Evolutionary conservation across 2,329 filamentous ascomycete genomes (phyloP).

Genomic region (Ceratocystis huliohia): DNA sequence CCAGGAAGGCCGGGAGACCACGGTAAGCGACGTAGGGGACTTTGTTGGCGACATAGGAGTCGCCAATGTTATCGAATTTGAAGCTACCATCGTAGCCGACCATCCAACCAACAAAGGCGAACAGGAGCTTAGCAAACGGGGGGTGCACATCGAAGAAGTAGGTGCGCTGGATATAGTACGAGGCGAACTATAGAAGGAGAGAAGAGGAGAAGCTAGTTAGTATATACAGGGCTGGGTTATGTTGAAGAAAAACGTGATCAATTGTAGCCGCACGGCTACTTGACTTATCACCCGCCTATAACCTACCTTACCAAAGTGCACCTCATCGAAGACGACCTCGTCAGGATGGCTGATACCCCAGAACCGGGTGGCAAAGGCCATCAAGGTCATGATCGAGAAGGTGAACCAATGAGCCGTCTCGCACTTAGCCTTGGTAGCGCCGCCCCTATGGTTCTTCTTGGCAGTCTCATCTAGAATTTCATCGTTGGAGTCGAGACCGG

Average conservation of each 20-base stretch:
- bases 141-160: conserved; percentile 99
- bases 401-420: conserved; percentile 78
- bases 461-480: conserved; percentile 35
- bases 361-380: conserved; percentile 87
- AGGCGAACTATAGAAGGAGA: conserved; percentile 45
- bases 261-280: neutral
- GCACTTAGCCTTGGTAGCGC: conserved; percentile 30
- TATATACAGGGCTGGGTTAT: neutral
- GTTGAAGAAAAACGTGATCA: neutral
- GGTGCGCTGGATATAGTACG: conserved; percentile 81
- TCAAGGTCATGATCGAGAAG: conserved; percentile 59
- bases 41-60: conserved; percentile 93
- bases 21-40: conserved; percentile 96
- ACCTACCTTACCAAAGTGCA: conserved; percentile 95
- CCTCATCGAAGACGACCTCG: conserved; percentile 97
- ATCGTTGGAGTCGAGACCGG: conserved; percentile 28
- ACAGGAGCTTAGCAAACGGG: conserved; percentile 94
- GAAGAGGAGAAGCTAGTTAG: conserved; percentile 14
- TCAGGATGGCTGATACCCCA: conserved; percentile 92
- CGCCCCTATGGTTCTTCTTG: conserved; percentile 26
- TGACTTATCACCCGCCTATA: neutral
- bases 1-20: conserved; percentile 80
- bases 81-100: conserved; percentile 95
- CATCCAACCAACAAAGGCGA: conserved; percentile 93
- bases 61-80: conserved; percentile 97